Conservation (phyloP, 495 filamentous ascomycete genomes). For the Aspergillus panamensis region DNA sequence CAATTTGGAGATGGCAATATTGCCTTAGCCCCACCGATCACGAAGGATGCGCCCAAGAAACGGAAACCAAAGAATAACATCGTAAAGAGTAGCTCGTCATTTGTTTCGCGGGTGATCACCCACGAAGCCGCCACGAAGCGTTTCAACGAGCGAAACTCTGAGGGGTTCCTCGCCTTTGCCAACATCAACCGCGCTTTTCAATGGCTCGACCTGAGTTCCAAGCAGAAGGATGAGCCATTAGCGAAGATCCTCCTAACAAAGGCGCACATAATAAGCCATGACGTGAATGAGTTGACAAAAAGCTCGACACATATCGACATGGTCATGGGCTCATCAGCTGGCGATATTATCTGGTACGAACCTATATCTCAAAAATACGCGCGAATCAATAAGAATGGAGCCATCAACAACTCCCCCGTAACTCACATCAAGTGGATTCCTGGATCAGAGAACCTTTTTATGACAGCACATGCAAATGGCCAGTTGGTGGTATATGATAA, state of each 20-base stretch:
- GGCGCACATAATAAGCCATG: constrained; percentile 91
- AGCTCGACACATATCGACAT: constrained; percentile 76
- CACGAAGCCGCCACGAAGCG: constrained; percentile 78
- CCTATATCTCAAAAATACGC: constrained; percentile 95
- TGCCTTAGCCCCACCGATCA: constrained; percentile 54
- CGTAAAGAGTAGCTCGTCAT: constrained; percentile 95
- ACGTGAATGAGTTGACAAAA: constrained; percentile 83
- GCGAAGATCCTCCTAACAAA: constrained; percentile 96
- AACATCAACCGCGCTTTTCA: constrained; percentile 94
- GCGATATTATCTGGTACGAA: constrained; percentile 98
- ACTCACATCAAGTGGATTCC: constrained; percentile 91
- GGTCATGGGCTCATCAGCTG: constrained; percentile 91
- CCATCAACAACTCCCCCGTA: constrained; percentile 80
- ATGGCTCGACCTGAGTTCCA: constrained; percentile 66
- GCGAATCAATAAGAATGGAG: constrained; percentile 92
- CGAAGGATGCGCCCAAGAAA: constrained; percentile 75
- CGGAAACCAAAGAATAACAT: constrained; percentile 97
- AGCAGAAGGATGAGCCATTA: constrained; percentile 70
- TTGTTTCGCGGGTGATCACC: constrained; percentile 90
- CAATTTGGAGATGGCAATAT: constrained; percentile 87
- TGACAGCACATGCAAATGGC: constrained; percentile 91
- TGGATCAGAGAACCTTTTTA: constrained; percentile 87
- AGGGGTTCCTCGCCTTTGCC: constrained; percentile 85
- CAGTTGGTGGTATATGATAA: constrained; percentile 96
- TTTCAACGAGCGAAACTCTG: constrained; percentile 68